Evolutionary conservation across 495 filamentous ascomycete genomes (phyloP), one percentile per base, ranked within the genome.

Genomic region (Neurospora sp.): DNA sequence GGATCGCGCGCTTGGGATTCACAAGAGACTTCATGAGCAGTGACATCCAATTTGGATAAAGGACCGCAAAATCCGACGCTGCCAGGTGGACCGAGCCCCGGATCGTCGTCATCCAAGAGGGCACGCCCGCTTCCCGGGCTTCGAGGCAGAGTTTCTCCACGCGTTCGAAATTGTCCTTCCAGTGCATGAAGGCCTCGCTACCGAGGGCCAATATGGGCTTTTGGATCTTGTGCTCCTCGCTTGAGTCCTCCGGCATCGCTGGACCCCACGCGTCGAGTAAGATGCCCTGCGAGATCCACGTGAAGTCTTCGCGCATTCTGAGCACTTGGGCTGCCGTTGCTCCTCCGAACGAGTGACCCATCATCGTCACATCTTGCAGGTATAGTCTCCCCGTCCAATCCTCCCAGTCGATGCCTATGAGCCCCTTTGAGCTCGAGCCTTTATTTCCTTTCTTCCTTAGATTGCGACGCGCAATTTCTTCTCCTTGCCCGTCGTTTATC

Each of bases 341-440:
- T 16, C 87, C 89, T 18, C 90, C 90, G 70, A 92, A 92, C 4
- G 85, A 89, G 75, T 92, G 91, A 6, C 90, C 91, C 71, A 86
- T 86, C 80, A 83, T 87, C 20, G 86, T 87, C n/a, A 91, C 83
- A 16, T 82, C 82, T 12, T 87, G 85, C 6, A 90, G 84, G 42
- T 80, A 81, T 39, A 87, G 76, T 12, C 79, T 73, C 68, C 75
- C 70, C 72, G 73, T 70, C 79, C 82, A 83, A 10, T 86, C 78
- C 0, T 78, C 78, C 76, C 83, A 79, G 73, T 85, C 70, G 69
- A 83, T 59, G 45, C 76, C 77, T 72, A 82, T 75, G 38, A 82
- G 74, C 38, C 80, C 83, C 39, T 78, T 79, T 0, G 87, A 87
- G 71, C 84, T 87, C 3, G 84, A 80, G 20, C 83, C 87, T n/a